Percentiles rank a stretch among this genome's conserved stretches.
phyloP scores from a whole-genome alignment of 2,329 filamentous ascomycete species.

The Nothomitra cinnamomea region DNA sequence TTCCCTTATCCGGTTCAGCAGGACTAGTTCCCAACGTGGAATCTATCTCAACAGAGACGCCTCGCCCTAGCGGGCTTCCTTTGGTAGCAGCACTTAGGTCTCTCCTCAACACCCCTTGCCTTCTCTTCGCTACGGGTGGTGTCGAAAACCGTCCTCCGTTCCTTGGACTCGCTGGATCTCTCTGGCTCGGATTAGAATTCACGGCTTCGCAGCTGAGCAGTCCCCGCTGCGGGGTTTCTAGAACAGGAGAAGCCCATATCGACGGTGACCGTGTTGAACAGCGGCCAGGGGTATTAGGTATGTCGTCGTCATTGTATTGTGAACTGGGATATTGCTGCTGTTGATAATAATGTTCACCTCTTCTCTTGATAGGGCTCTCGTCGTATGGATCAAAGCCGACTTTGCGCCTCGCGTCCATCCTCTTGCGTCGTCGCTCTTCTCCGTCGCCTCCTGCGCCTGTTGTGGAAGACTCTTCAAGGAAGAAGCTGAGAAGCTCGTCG shows the following conservation, averaged over 20 bases:
- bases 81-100: not conserved
- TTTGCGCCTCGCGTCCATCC: constrained; percentile 40
- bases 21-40: constrained; percentile 4
- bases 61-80: constrained; percentile 2
- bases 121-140: not conserved
- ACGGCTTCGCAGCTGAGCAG: not conserved
- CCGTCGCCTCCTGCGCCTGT: constrained; percentile 47
- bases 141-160: not conserved
- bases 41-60: not conserved
- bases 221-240: not conserved
- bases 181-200: not conserved
- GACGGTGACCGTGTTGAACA: not conserved
- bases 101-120: not conserved
- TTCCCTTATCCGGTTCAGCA: not conserved
- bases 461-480: constrained; percentile 52
- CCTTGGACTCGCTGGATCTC: not conserved
- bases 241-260: not conserved
- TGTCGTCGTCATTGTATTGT: not conserved
- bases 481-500: constrained; percentile 79
- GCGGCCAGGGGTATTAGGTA: not conserved
- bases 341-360: constrained; percentile 49
- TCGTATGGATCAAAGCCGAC: constrained; percentile 59
- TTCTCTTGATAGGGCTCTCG: constrained; percentile 48
- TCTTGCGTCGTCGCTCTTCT: constrained; percentile 39
- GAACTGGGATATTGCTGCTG: constrained; percentile 12